Evolutionary conservation across 208 protist species (phyloP).

Genomic region (Balamuthia mandrillaris): DNA sequence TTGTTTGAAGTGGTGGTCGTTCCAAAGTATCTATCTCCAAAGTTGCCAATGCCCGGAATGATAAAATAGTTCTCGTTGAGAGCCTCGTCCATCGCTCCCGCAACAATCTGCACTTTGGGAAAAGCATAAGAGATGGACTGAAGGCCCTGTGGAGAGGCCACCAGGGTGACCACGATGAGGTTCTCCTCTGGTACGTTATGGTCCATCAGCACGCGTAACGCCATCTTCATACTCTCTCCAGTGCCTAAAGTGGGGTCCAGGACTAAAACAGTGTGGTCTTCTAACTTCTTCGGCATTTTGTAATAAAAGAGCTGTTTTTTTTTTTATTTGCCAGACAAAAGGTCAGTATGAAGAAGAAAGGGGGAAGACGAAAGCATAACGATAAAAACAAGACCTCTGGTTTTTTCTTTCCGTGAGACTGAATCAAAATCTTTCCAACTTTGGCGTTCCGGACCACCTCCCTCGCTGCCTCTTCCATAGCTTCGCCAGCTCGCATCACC

Average conservation of each 20-base stretch:
- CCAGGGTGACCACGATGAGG: constrained; percentile 89
- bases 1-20: not conserved
- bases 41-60: constrained; percentile 49
- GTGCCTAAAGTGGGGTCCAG: constrained; percentile 90
- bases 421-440: constrained; percentile 95
- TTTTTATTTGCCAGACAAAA: not conserved
- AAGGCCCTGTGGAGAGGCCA: constrained; percentile 75
- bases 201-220: constrained; percentile 52
- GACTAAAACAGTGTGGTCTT: constrained; percentile 80
- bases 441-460: constrained; percentile 84
- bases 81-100: constrained; percentile 31
- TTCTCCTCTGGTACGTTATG: constrained; percentile 79
- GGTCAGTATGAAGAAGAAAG: not conserved
- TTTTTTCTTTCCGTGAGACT: constrained; percentile 84
- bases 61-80: constrained; percentile 53
- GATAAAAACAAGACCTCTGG: constrained; percentile 65
- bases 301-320: constrained; percentile 81
- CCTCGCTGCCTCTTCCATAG: constrained; percentile 87
- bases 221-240: constrained; percentile 76
- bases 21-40: constrained; percentile 56
- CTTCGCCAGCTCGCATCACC: constrained; percentile 91
- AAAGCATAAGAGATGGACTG: constrained; percentile 45
- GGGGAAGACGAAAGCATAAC: constrained; percentile 60
- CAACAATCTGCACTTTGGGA: constrained; percentile 52
- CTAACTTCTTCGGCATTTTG: constrained; percentile 86